These are phyloP conservation scores for Colletotrichum siamense DNA, from an alignment of 2,329 filamentous ascomycete species.

Conservation along the genomic window DNA sequence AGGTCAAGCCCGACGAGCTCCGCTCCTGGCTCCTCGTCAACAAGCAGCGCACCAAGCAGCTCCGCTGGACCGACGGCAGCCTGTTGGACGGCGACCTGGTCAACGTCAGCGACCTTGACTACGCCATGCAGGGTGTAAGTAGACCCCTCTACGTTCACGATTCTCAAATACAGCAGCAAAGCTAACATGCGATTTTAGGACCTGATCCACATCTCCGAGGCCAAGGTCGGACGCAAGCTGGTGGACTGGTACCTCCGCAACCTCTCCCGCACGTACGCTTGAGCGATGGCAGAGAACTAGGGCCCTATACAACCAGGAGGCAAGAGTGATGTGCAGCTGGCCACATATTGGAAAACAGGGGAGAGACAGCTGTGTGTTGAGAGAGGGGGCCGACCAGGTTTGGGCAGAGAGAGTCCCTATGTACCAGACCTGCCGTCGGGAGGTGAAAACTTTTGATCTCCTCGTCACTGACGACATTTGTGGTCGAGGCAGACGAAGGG, in stretches of 20 bases:
- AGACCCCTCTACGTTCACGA: constrained; percentile 30
- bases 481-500: constrained; percentile 11
- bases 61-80: constrained; percentile 88
- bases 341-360: not conserved
- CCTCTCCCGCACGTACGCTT: constrained; percentile 90
- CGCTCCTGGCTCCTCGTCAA: constrained; percentile 94
- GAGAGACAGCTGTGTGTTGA: not conserved
- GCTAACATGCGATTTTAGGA: constrained; percentile 59
- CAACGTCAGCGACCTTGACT: constrained; percentile 95
- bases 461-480: constrained; percentile 11
- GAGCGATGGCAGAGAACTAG: not conserved
- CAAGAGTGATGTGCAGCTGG: constrained; percentile 2
- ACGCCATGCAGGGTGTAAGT: constrained; percentile 89
- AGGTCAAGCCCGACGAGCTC: constrained; percentile 95
- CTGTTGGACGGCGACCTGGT: constrained; percentile 91
- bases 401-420: constrained; percentile 8
- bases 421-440: not conserved
- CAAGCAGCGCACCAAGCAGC: constrained; percentile 97
- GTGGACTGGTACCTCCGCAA: constrained; percentile 99
- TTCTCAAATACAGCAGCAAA: not conserved
- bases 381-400: not conserved
- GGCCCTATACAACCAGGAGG: constrained; percentile 9
- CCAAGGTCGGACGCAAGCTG: constrained; percentile 95
- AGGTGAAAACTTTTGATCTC: not conserved
- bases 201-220: constrained; percentile 97